Conservation (phyloP, 257 asterid genomes). For the Thymus mandschuricus region DNA sequence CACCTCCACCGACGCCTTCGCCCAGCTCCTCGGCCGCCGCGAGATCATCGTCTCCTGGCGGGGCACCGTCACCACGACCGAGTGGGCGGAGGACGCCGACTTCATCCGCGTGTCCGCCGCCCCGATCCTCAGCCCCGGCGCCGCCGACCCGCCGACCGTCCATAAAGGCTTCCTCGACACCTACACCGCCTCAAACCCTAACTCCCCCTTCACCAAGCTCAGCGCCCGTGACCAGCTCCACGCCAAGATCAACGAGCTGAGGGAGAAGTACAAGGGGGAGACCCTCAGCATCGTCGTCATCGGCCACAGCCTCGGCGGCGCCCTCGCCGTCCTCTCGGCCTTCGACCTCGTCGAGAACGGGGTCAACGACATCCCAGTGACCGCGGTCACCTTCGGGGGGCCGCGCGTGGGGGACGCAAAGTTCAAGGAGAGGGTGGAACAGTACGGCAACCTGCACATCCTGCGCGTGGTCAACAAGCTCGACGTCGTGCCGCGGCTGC, state of each 20-base stretch:
- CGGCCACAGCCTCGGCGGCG: slow-evolving; percentile 83
- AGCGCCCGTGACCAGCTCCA: slow-evolving; percentile 58
- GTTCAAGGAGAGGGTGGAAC: slow-evolving; percentile 45
- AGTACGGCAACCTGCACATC: slow-evolving; percentile 51
- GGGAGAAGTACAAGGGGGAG: slow-evolving; percentile 51
- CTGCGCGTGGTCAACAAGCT: slow-evolving; percentile 63
- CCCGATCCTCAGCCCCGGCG: slow-evolving; percentile 37
- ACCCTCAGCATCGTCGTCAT: slow-evolving; percentile 61
- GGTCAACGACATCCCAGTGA: slow-evolving; percentile 65
- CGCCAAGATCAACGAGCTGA: slow-evolving; percentile 37
- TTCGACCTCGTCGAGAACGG: slow-evolving; percentile 78
- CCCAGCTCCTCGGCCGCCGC: slow-evolving; percentile 57
- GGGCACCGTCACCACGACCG: slow-evolving; percentile 59
- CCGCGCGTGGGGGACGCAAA: slow-evolving; percentile 73
- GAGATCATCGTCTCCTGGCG: slow-evolving; percentile 74
- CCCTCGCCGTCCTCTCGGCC: slow-evolving; percentile 62
- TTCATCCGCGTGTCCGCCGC: slow-evolving; percentile 47
- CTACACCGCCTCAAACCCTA: slow-evolving; percentile 57
- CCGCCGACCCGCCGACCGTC: slow-evolving; percentile 41
- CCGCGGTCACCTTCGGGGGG: slow-evolving; percentile 73
- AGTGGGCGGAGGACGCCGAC: slow-evolving; percentile 53
- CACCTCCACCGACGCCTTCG: slow-evolving; percentile 50
- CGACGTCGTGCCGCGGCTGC: slow-evolving; percentile 65
- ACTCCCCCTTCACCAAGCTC: slow-evolving; percentile 48
- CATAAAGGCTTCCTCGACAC: slow-evolving; percentile 71